These are phyloP conservation scores for Amanita molliuscula DNA, from an alignment of 768 basidiomycete species.

Conservation along the genomic window DNA sequence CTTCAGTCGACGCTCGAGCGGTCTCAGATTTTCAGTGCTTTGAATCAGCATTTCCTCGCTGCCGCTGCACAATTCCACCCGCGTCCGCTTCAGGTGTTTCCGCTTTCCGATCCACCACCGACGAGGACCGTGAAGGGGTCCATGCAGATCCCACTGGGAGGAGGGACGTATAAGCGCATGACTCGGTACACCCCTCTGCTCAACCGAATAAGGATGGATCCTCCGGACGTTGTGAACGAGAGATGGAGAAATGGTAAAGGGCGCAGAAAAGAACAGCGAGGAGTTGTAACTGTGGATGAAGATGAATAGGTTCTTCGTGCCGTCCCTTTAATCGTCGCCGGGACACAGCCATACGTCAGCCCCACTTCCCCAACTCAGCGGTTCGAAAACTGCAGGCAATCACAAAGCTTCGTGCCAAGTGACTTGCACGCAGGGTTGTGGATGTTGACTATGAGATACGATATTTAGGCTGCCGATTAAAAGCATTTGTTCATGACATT, in stretches of 20 bases:
- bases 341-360: too few species aligned
- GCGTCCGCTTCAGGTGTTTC: conserved; percentile 26
- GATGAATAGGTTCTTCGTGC: too few species aligned
- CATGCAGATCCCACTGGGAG: conserved; percentile 51
- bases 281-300: conserved; percentile 13
- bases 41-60: conserved; percentile 56
- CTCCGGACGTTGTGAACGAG: conserved; percentile 65
- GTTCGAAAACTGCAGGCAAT: neutral
- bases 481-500: too few species aligned
- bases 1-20: conserved; percentile 44
- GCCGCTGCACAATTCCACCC: conserved; percentile 44
- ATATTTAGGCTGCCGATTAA: too few species aligned
- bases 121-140: conserved; percentile 8
- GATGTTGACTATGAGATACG: too few species aligned
- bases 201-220: conserved; percentile 55
- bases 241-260: conserved; percentile 69
- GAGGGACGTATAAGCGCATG: conserved; percentile 51
- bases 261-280: conserved; percentile 28
- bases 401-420: too few species aligned
- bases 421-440: too few species aligned
- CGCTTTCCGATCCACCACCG: conserved; percentile 18
- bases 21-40: conserved; percentile 52
- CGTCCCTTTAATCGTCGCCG: too few species aligned
- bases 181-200: conserved; percentile 62
- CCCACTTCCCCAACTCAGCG: neutral